These are phyloP conservation scores for Phellinidium pouzarii DNA, from an alignment of 1,284 basidiomycete species.

Conservation along the genomic window DNA sequence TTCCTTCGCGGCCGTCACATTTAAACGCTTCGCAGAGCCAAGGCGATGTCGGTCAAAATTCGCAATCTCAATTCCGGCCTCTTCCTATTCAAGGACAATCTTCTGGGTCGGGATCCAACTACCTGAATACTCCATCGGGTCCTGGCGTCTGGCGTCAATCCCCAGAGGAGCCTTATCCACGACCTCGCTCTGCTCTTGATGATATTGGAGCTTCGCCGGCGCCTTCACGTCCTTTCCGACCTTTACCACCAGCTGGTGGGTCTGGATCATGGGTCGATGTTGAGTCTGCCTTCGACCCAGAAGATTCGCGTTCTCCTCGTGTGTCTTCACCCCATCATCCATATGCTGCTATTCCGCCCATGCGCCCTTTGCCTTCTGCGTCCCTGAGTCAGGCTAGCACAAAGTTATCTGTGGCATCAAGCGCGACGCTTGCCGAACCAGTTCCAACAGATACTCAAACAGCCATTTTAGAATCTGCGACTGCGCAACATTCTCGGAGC, in stretches of 20 bases:
- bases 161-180: conserved; percentile 45
- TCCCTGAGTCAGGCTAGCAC: background rate
- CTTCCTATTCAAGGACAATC: conserved; percentile 33
- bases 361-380: conserved; percentile 10
- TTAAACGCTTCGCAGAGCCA: conserved; percentile 15
- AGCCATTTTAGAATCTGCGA: background rate
- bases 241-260: conserved; percentile 12
- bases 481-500: conserved; percentile 6
- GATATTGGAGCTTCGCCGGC: conserved; percentile 40
- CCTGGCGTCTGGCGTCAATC: conserved; percentile 14
- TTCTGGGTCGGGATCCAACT: conserved; percentile 20
- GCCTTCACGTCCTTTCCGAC: conserved; percentile 12
- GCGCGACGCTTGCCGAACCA: conserved; percentile 5
- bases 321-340: conserved; percentile 16
- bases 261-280: conserved; percentile 12
- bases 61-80: conserved; percentile 24
- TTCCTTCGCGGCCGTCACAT: conserved; percentile 9
- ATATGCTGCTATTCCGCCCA: conserved; percentile 11
- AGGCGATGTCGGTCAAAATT: conserved; percentile 4
- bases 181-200: conserved; percentile 52
- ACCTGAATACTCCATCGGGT: background rate
- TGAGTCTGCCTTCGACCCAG: conserved; percentile 10
- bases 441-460: background rate
- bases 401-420: background rate
- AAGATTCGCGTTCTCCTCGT: conserved; percentile 16